Base-by-base conservation (phyloP, 345 rosid genomes). In the Eucalyptus viminalis region DNA sequence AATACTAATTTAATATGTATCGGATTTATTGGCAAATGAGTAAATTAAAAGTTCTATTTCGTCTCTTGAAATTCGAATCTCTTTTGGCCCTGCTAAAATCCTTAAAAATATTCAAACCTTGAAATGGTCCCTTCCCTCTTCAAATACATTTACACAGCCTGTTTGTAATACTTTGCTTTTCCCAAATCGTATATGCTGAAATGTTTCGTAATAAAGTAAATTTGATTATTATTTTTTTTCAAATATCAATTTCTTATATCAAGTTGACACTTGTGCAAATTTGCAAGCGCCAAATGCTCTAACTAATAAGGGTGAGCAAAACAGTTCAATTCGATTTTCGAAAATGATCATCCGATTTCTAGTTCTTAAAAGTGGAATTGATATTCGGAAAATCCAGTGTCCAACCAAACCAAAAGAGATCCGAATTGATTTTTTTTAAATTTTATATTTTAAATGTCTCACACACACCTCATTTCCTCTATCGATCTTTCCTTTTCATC, bases 341-440 rank as follows among this genome's bases (percentile, higher is more conserved):
- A 2, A 19, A 53, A 53, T 17, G 56, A 7, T 5, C 10, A 19
- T 53, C 2, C 1, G 3, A 0, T 19, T 53, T 19, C 5, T 53
- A 53, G 2, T 19, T 19, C 2, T 19, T 53, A 53, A 53, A 53
- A 53, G 9, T 19, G 24, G 5, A 53, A 53, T 3, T 0, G 0
- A 3, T 53, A 22, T 53, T 7, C 0, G 4, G 1, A 51, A 51
- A 51, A 8, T 51, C 4, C 0, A 51, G 0, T 51, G 7, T 2
- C 1, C 1, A 51, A 0, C 4, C 54, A 51, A 51, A 51, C 3
- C 22, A 51, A 51, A 51, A 0, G 4, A 51, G 2, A 51, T 0
- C 1, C 1, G 2, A 21, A 53, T 53, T 53, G 1, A 19, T 19
- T 53, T 53, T 51, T 53, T 49, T 4, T 1, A 49, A 49, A 49